These are phyloP conservation scores for Leccinum uliginosum DNA, from an alignment of 768 basidiomycete genomes.

Conservation along the genomic window DNA sequence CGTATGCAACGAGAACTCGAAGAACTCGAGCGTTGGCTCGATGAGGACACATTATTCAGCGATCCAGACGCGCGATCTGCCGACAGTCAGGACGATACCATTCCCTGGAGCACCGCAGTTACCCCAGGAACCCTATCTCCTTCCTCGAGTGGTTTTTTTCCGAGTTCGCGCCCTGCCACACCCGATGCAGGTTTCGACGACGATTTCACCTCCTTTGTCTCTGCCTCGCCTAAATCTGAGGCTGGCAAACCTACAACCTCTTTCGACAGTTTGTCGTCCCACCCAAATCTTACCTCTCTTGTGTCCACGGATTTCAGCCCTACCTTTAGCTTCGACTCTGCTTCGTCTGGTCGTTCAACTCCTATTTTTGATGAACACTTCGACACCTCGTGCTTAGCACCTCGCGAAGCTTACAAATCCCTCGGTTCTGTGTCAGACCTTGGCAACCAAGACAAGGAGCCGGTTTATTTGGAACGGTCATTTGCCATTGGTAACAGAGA, in stretches of 20 bases:
- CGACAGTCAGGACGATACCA: slow-evolving; percentile 17
- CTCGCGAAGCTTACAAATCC: slow-evolving; percentile 41
- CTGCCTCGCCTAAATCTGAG: slow-evolving; percentile 40
- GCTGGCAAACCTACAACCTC: background rate
- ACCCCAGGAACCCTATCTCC: slow-evolving; percentile 29
- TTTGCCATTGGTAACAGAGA: slow-evolving; percentile 2
- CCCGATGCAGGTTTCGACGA: slow-evolving; percentile 61
- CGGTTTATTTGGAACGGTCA: slow-evolving; percentile 13
- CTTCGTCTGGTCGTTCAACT: slow-evolving; percentile 23
- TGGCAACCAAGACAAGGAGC: slow-evolving; percentile 38
- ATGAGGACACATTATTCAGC: slow-evolving; percentile 33
- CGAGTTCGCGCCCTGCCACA: slow-evolving; percentile 27
- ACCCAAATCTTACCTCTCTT: slow-evolving; percentile 4
- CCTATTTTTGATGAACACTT: slow-evolving; percentile 21
- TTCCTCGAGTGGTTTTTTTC: slow-evolving; percentile 17
- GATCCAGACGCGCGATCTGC: slow-evolving; percentile 16
- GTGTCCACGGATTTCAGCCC: slow-evolving; percentile 22
- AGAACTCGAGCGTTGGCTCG: slow-evolving; percentile 59
- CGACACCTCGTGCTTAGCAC: slow-evolving; percentile 16
- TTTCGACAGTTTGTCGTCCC: background rate
- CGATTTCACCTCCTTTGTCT: slow-evolving; percentile 74
- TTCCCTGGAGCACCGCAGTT: slow-evolving; percentile 40
- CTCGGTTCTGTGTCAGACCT: slow-evolving; percentile 60
- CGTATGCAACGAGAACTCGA: slow-evolving; percentile 50
- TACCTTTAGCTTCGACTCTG: slow-evolving; percentile 25